These are phyloP conservation scores for Eleusine indica DNA, from an alignment of 176 grass and related monocot species.

Conservation along the genomic window DNA sequence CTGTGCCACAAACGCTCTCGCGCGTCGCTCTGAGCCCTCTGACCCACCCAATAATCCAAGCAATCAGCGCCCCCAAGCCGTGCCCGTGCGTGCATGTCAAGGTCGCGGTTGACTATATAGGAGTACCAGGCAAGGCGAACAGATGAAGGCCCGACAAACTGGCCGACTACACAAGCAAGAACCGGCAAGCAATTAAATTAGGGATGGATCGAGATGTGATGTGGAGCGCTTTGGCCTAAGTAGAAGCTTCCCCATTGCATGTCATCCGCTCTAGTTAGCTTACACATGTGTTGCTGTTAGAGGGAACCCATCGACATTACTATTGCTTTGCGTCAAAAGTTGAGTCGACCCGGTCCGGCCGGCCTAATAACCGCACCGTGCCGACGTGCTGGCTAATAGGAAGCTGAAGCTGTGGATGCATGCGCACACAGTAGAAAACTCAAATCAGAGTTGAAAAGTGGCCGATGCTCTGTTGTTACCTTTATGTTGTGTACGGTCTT, in stretches of 20 bases:
- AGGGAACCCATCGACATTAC: background rate
- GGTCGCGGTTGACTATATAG: slow-evolving; percentile 14
- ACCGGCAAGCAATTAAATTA: background rate
- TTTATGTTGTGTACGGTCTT: too few relatives aligned
- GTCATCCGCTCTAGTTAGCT: too few relatives aligned
- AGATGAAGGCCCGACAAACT: background rate
- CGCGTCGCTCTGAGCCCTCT: too few relatives aligned
- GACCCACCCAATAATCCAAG: background rate
- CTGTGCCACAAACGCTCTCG: background rate
- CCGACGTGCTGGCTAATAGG: background rate
- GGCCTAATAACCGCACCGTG: background rate
- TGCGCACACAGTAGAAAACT: too few relatives aligned
- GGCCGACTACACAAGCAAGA: background rate
- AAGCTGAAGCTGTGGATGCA: too few relatives aligned
- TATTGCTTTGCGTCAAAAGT: background rate
- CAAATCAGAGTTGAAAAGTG: too few relatives aligned
- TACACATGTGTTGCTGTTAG: background rate
- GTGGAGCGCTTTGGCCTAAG: background rate
- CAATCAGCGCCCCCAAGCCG: background rate
- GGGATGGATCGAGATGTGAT: background rate
- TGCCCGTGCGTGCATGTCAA: slow-evolving; percentile 23
- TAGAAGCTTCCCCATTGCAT: background rate
- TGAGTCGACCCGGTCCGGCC: background rate
- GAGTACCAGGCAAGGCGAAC: background rate
- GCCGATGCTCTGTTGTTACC: too few relatives aligned